Percentiles rank a stretch among this genome's conserved stretches.
Evolutionary conservation across 331 rosid species (phyloP).

Genomic region (Telfairia occidentalis): DNA sequence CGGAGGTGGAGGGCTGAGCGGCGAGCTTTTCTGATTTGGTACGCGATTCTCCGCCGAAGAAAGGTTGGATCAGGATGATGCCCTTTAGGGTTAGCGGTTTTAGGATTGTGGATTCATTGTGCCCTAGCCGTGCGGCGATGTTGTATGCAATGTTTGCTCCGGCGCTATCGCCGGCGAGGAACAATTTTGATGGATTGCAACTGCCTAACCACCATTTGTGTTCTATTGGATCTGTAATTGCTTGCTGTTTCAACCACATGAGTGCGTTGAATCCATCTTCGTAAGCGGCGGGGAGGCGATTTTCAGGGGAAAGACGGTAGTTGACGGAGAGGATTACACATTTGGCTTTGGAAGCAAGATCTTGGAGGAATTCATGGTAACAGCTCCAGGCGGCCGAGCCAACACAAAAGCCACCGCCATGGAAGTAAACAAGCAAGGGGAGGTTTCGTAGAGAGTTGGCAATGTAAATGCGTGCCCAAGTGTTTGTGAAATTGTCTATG

Average conservation of each 20-base stretch:
- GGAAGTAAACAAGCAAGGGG: slow-evolving; percentile 74
- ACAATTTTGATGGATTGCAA: slow-evolving; percentile 36
- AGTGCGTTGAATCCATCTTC: slow-evolving; percentile 58
- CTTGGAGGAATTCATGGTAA: slow-evolving; percentile 60
- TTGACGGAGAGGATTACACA: slow-evolving; percentile 55
- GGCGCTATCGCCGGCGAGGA: slow-evolving; percentile 76
- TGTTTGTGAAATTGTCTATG: slow-evolving; percentile 39
- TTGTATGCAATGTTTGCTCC: slow-evolving; percentile 81
- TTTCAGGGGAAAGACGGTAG: slow-evolving; percentile 70
- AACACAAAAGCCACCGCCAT: slow-evolving; percentile 89
- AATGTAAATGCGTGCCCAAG: slow-evolving; percentile 63
- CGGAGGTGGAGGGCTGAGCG: slow-evolving; percentile 39
- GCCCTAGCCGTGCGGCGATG: slow-evolving; percentile 32
- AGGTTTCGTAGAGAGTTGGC: slow-evolving; percentile 24
- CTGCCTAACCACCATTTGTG: slow-evolving; percentile 61
- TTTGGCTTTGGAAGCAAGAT: slow-evolving; percentile 41
- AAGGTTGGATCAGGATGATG: slow-evolving; percentile 67
- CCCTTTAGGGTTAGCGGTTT: slow-evolving; percentile 42
- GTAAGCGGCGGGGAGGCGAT: slow-evolving; percentile 60
- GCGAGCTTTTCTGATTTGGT: slow-evolving; percentile 49
- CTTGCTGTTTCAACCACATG: slow-evolving; percentile 63
- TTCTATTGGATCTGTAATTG: slow-evolving; percentile 16
- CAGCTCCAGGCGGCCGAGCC: slow-evolving; percentile 91
- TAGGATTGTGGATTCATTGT: slow-evolving; percentile 18
- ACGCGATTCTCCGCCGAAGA: slow-evolving; percentile 74